phyloP scores from a whole-genome alignment of 441 rosid species.

The Croton laevigatus region DNA sequence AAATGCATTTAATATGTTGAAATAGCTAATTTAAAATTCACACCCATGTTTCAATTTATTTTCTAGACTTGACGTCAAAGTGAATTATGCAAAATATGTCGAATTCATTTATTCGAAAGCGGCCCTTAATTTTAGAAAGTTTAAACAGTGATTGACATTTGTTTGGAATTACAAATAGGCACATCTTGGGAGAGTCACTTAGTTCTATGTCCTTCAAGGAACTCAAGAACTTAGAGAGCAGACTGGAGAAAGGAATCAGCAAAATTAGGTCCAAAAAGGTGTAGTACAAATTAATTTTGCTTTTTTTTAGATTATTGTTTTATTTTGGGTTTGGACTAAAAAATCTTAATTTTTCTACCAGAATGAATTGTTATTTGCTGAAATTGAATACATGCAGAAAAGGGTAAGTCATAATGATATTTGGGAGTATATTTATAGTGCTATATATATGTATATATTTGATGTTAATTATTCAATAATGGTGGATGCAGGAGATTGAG shows the following conservation, averaged over 20 bases:
- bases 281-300: not conserved
- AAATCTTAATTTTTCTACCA: conserved; percentile 22
- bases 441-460: no score
- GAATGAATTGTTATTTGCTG: conserved; percentile 69
- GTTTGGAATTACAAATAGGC: conserved; percentile 33
- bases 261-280: conserved; percentile 85
- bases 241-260: conserved; percentile 78
- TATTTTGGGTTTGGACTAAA: not conserved
- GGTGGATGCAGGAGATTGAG: conserved; percentile 62
- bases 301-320: not conserved
- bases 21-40: no score
- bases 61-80: no score
- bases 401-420: conserved; percentile 40
- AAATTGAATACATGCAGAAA: conserved; percentile 82
- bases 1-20: no score
- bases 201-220: conserved; percentile 67
- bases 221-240: conserved; percentile 74
- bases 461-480: no score
- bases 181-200: conserved; percentile 78
- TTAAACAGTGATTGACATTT: no score
- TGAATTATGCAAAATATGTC: no score
- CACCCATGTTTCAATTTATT: no score
- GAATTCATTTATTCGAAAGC: no score
- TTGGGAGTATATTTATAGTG: no score
- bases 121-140: no score